Percentiles rank a stretch among this genome's conserved stretches.
Conservation (phyloP, 2,329 filamentous ascomycete genomes). For the Colletotrichum echinochloae region DNA sequence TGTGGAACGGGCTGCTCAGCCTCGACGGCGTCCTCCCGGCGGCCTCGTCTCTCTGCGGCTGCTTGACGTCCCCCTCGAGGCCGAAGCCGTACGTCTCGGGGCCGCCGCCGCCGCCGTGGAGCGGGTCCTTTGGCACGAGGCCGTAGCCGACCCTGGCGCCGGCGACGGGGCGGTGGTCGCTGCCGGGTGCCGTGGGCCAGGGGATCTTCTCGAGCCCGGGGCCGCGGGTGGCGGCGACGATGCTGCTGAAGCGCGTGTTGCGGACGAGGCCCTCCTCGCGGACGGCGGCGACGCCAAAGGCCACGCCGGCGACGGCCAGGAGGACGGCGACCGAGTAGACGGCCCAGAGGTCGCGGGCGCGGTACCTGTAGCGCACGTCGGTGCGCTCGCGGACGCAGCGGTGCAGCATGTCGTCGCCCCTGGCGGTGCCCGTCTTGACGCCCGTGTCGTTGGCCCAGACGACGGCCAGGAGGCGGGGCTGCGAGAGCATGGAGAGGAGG, state of each 20-base stretch:
- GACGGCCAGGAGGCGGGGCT: conserved; percentile 50
- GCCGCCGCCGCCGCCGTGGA: conserved; percentile 41
- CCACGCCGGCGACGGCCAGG: conserved; percentile 46
- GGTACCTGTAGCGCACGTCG: conserved; percentile 47
- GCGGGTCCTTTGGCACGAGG: conserved; percentile 39
- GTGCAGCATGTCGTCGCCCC: conserved; percentile 44
- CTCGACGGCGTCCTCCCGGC: conserved; percentile 27
- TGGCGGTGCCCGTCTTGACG: conserved; percentile 41
- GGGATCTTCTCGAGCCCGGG: conserved; percentile 51
- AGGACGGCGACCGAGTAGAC: conserved; percentile 51
- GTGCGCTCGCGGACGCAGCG: conserved; percentile 47
- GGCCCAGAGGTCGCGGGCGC: conserved; percentile 49
- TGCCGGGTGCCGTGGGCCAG: conserved; percentile 38
- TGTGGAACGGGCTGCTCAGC: conserved; percentile 29
- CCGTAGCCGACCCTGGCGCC: conserved; percentile 40
- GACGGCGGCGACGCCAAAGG: conserved; percentile 48
- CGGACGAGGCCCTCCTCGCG: conserved; percentile 49
- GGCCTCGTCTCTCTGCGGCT: conserved; percentile 35
- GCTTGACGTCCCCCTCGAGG: conserved; percentile 48
- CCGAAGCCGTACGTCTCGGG: conserved; percentile 48
- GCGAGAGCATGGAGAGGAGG: conserved; percentile 50
- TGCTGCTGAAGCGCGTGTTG: conserved; percentile 54
- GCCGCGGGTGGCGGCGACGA: conserved; percentile 54
- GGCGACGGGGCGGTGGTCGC: conserved; percentile 32
- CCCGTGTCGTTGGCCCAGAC: conserved; percentile 47